Evolutionary conservation across 2,329 filamentous ascomycete genomes (phyloP).

Genomic region (Lachnellula occidentalis): DNA sequence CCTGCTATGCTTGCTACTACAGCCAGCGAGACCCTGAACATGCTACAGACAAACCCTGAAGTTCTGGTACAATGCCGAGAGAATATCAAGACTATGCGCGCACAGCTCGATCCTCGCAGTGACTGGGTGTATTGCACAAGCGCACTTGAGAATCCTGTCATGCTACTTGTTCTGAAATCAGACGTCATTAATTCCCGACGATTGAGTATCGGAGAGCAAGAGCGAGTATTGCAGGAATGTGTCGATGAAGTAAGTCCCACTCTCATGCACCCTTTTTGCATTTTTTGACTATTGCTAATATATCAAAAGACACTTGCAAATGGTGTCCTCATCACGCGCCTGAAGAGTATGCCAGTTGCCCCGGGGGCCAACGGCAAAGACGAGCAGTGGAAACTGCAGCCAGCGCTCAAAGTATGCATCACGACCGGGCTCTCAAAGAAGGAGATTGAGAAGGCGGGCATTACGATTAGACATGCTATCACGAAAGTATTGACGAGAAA

Average conservation of each 20-base stretch:
- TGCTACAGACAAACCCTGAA: conserved; percentile 83
- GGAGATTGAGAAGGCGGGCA: conserved; percentile 91
- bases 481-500: conserved; percentile 80
- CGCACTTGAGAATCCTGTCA: conserved; percentile 75
- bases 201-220: conserved; percentile 70
- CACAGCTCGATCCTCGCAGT: conserved; percentile 84
- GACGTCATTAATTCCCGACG: conserved; percentile 70
- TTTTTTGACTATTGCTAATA: conserved; percentile 8
- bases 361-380: conserved; percentile 62
- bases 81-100: conserved; percentile 78
- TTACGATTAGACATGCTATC: conserved; percentile 82
- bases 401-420: conserved; percentile 86
- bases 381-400: conserved; percentile 62
- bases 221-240: conserved; percentile 77
- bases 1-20: conserved; percentile 95
- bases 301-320: conserved; percentile 67
- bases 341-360: conserved; percentile 71
- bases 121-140: conserved; percentile 89
- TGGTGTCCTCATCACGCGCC: conserved; percentile 79
- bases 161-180: conserved; percentile 77
- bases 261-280: not conserved
- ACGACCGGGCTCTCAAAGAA: conserved; percentile 85
- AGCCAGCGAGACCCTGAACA: conserved; percentile 79
- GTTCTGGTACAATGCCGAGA: conserved; percentile 74
- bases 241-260: conserved; percentile 78